Evolutionary conservation across 176 grass and related monocot genomes (phyloP).

Genomic region (Eremochloa ophiuroides): DNA sequence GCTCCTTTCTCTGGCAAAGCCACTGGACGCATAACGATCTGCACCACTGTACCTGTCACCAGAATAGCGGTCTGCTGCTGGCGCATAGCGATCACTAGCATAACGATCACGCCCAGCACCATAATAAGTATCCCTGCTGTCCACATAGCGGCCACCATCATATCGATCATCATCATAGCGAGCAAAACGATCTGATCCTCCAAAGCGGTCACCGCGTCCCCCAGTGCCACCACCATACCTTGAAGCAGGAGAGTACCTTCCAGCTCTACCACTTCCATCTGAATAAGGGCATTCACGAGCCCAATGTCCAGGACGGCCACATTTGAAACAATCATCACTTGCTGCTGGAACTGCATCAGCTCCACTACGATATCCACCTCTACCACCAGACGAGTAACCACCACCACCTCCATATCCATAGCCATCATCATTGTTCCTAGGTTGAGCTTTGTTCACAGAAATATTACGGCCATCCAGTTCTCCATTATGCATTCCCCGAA

Average conservation of each 20-base stretch:
- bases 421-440: conserved; percentile 68
- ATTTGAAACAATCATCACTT: conserved; percentile 85
- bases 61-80: conserved; percentile 67
- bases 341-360: conserved; percentile 36
- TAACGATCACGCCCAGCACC: conserved; percentile 60
- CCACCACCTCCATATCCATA: conserved; percentile 64
- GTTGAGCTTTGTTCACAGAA: conserved; percentile 96
- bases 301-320: conserved; percentile 89
- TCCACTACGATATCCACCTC: conserved; percentile 73
- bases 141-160: conserved; percentile 58
- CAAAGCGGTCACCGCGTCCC: conserved; percentile 61
- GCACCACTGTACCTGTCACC: conserved; percentile 73
- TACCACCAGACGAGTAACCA: conserved; percentile 59
- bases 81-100: conserved; percentile 53
- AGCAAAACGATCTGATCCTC: conserved; percentile 76
- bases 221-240: conserved; percentile 58
- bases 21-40: conserved; percentile 68
- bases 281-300: conserved; percentile 90
- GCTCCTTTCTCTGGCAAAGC: conserved; percentile 75
- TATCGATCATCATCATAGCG: conserved; percentile 77
- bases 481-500: conserved; percentile 78
- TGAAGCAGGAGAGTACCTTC: conserved; percentile 53
- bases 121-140: conserved; percentile 49
- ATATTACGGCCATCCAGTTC: conserved; percentile 87
- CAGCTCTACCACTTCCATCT: conserved; percentile 54